Evolutionary conservation across 371 early-diverging fungal species (phyloP), one percentile per base, ranked within the genome.

Genomic region (Zychaea mexicana): DNA sequence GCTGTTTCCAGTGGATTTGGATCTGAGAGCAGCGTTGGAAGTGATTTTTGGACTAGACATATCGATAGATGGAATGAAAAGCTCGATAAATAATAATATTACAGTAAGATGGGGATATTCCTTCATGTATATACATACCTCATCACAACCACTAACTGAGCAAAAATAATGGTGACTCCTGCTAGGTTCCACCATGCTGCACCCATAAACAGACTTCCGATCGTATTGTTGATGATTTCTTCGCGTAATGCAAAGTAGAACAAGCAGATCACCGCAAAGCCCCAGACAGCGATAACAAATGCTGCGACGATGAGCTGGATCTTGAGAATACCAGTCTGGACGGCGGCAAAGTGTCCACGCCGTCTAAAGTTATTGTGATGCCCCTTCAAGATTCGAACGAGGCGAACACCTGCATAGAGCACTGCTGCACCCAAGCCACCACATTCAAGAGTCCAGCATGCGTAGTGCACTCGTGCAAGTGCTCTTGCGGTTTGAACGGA

Each of bases 371-470:
- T 42, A 22, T 19, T 22, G 27, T 39, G 32, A 21, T 36, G 61
- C 65, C 67, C 71, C 64, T 81, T 78, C 45, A 78, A 68, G 59
- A 81, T 71, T 2, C 64, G 65, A 10, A 71, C 67, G 22, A 81
- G 59, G 2, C 81, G 74, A 30, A 62, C 30, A 33, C 78, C 81
- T 13, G 81, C 69, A 53, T 65, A 72, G 2, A 78, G 47, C 0
- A 81, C 78, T 2, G 78, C 64, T 8, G 53, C 45, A 27, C 66
- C 38, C 13, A 81, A 45, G 19, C 67, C 57, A 7, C 61, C 64
- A 36, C 72, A 70, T 42, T 81, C 77, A 32, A 81, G 26, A 45
- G 78, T 78, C 81, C 81, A 81, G 60, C 74, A 69, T 3, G 74
- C 68, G 28, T 81, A 81, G 4, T 76, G 65, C 4, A 78, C 42